Evolutionary conservation across 768 basidiomycete genomes (phyloP).

Genomic region (Fomitopsis serialis): DNA sequence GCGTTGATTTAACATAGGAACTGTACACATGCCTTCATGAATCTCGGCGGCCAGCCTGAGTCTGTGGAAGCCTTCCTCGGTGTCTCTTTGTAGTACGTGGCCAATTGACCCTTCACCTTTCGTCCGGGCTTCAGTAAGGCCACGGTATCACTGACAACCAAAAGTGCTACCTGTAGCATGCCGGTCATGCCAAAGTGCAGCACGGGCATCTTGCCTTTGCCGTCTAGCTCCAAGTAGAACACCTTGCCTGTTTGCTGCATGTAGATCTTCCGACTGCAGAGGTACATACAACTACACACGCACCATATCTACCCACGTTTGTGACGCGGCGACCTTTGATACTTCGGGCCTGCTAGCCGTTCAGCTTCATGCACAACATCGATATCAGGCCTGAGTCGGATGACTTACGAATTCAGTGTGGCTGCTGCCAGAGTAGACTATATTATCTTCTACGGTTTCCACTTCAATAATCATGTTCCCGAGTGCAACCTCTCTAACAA

Average conservation of each 20-base stretch:
- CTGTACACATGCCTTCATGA: constrained; percentile 47
- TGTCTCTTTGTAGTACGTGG: constrained; percentile 44
- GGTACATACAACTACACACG: background rate
- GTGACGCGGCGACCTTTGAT: constrained; percentile 43
- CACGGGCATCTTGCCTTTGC: constrained; percentile 57
- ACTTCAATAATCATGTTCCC: constrained; percentile 52
- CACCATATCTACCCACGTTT: constrained; percentile 51
- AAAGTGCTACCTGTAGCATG: constrained; percentile 53
- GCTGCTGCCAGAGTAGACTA: constrained; percentile 56
- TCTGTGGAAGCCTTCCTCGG: constrained; percentile 34
- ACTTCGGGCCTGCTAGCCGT: constrained; percentile 41
- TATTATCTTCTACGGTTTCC: constrained; percentile 51
- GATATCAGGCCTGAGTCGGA: no score
- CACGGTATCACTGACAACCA: background rate
- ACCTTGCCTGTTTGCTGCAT: constrained; percentile 42
- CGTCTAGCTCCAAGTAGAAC: constrained; percentile 64
- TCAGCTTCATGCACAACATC: no score
- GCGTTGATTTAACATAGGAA: no score
- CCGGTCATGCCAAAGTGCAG: constrained; percentile 86
- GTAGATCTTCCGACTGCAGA: background rate
- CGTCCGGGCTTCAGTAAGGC: background rate
- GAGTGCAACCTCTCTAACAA: constrained; percentile 46
- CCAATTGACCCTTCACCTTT: constrained; percentile 46
- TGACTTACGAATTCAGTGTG: constrained; percentile 61
- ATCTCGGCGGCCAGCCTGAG: constrained; percentile 62